phyloP scores from a whole-genome alignment of 257 asterid genomes.

The Coffea eugenioides region DNA sequence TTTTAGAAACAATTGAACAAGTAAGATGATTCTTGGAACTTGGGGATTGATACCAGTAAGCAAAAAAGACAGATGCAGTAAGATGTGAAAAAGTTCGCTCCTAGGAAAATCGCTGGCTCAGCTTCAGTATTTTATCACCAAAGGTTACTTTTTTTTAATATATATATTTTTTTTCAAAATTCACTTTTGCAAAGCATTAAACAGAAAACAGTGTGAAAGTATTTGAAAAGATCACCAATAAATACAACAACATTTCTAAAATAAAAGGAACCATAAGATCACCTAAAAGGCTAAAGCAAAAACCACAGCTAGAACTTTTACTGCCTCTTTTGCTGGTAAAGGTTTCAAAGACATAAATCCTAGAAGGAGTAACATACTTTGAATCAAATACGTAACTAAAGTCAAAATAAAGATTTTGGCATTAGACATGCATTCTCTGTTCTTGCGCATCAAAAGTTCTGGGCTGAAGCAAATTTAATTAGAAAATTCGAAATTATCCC shows the following conservation, averaged over 20 bases:
- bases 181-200: not conserved
- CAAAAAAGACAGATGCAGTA: not conserved
- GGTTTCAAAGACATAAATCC: not conserved
- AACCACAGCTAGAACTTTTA: not conserved
- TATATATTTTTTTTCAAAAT: too few species aligned
- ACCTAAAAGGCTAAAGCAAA: not conserved
- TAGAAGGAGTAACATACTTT: not conserved
- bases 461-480: not conserved
- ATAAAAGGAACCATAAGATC: not conserved
- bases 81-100: not conserved
- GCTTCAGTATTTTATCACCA: not conserved
- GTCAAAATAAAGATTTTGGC: not conserved
- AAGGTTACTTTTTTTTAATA: not conserved
- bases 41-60: not conserved
- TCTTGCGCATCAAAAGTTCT: not conserved
- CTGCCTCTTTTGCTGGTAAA: not conserved
- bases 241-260: not conserved
- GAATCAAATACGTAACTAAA: not conserved
- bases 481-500: not conserved
- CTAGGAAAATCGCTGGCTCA: not conserved
- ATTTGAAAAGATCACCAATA: not conserved
- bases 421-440: not conserved
- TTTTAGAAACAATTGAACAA: not conserved
- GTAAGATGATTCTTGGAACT: not conserved
- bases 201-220: not conserved